Evolutionary conservation across 2,329 filamentous ascomycete species (phyloP), one percentile per base, ranked within the genome.

Genomic region (Scytalidium lignicola): DNA sequence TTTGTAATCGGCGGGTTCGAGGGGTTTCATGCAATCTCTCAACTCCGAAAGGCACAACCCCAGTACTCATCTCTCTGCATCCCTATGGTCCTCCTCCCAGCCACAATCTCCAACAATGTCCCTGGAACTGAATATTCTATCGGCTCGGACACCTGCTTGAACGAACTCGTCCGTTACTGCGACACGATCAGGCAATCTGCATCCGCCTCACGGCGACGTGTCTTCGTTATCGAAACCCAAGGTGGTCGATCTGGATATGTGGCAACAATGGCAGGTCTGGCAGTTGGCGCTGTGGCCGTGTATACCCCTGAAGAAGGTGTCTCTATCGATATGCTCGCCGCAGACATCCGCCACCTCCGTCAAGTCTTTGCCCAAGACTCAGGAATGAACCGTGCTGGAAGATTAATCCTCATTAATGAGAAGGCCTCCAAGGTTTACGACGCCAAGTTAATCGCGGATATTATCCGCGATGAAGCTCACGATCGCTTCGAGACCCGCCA

Each of bases 61-160:
- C 71, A 88, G 53, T 96, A 88, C 69, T 83, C 88, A 10, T 85
- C 87, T 1, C 87, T 99, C 65, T 90, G 89, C 68, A 96, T 99
- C 55, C 93, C 93, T 18, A 89, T 97, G 77, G 80, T 86, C 47
- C 79, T 96, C 40, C 77, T 99, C 21, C 93, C 93, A 0, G 93
- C 93, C n/a, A 99, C 93, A 9, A 92, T 99, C 59, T 96, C 90
- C 57, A 99, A 99, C 77, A 99, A 99, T 67, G 93, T 99, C 3
- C 93, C 93, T 0, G 93, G 93, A 37, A 96, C 92, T 0, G 93
- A 99, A 70, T 97, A 96, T 74, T 96, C 90, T 1, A 82, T 99
- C 42, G 93, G 93, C 41, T 96, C 90, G 26, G 93, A 99, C 63
- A 99, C 93, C 1, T 97, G 93, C 65, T 74, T 99, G 54, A 99